Evolutionary conservation across 169 alveolate species (phyloP), one percentile per base, ranked within the genome.

Genomic region (Plasmodium knowlesi): DNA sequence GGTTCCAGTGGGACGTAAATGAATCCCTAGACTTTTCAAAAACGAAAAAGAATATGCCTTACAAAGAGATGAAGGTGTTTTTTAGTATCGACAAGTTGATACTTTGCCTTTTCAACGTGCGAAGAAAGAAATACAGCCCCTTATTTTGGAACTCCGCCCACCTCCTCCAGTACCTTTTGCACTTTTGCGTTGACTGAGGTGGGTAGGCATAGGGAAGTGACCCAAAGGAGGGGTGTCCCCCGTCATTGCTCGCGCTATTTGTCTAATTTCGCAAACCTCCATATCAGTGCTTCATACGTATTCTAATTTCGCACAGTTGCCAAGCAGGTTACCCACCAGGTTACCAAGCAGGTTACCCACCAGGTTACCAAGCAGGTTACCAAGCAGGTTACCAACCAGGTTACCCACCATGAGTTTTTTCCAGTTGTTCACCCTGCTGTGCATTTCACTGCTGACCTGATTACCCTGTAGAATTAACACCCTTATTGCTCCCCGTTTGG

Each of bases 71-170:
- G 54, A 22, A 71, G 0, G 92, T 84, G 2, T 43, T 71, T 9
- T 84, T 67, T 34, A 39, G 14, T 41, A 71, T 84, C 1, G 92
- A 84, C 30, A 84, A 71, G 71, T 84, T 84, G 43, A 84, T 84
- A 22, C 92, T 84, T n/a, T 84, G 74, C 46, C 76, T 84, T 84
- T 84, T 67, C 78, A 70, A 25, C 76, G 34, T 84, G 5, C 61
- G 92, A 84, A 84, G 37, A 32, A 84, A 84, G 70, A 84, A 84
- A n/a, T 84, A 71, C 39, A 84, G 50, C 53, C 53, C 92, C 0
- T 16, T 84, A 43, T 84, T 84, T 41, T 84, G 92, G 92, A 84
- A 84, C 57, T 84, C 92, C 78, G 76, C 83, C 3, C 83, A 84
- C 32, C 83, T 84, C 28, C 43, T 84, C 10, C 92, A 84, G 83